Percentiles rank a stretch among this genome's conserved stretches.
Evolutionary conservation across 2,329 filamentous ascomycete genomes (phyloP).

Genomic region (Mollisia scopiformis): DNA sequence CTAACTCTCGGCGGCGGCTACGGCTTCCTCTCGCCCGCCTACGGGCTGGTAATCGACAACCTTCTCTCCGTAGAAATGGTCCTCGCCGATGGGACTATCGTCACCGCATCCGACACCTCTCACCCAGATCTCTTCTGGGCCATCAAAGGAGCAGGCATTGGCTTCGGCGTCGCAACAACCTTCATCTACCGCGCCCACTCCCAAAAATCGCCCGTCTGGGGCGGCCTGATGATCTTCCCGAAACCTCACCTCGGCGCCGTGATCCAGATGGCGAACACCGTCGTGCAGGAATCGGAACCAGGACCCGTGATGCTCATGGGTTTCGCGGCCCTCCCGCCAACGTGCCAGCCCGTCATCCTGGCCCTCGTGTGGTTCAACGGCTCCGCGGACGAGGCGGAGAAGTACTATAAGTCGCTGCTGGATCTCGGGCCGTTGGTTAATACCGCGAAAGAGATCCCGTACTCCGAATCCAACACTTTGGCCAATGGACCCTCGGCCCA

Average conservation of each 20-base stretch:
- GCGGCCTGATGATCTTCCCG: conserved; percentile 18
- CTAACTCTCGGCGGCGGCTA: conserved; percentile 40
- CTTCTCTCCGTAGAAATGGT: conserved; percentile 33
- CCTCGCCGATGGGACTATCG: conserved; percentile 36
- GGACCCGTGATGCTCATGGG: neutral
- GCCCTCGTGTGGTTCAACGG: conserved; percentile 38
- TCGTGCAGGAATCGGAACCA: neutral
- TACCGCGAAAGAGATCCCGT: conserved; percentile 34
- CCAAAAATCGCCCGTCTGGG: conserved; percentile 15
- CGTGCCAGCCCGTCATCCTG: conserved; percentile 1
- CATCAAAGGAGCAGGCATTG: conserved; percentile 35
- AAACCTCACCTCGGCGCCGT: conserved; percentile 15
- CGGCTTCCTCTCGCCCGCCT: conserved; percentile 54
- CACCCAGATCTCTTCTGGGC: conserved; percentile 40
- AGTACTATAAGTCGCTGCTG: conserved; percentile 33
- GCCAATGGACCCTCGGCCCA: conserved; percentile 33
- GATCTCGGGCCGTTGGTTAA: conserved; percentile 35
- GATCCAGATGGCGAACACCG: conserved; percentile 14
- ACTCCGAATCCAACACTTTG: conserved; percentile 37
- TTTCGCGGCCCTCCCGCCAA: conserved; percentile 11
- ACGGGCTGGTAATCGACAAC: conserved; percentile 28
- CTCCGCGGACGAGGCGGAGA: conserved; percentile 31
- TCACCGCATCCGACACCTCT: conserved; percentile 25
- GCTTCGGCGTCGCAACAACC: conserved; percentile 24
- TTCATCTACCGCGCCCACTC: conserved; percentile 21